These are phyloP conservation scores for Aspergillus cejpii DNA, from an alignment of 2,329 filamentous ascomycete species.

Conservation along the genomic window DNA sequence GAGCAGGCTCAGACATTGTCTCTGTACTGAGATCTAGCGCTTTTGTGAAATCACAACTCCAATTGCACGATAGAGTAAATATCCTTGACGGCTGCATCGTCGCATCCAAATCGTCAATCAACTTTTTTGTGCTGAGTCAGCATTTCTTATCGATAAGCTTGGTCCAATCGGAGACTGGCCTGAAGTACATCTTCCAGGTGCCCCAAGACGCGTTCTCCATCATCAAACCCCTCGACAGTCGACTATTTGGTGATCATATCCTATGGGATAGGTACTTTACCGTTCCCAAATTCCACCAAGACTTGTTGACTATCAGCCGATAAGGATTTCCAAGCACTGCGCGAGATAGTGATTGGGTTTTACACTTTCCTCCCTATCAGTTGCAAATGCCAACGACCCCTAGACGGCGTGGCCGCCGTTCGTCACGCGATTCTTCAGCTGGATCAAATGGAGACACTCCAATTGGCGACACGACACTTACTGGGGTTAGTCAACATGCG, in stretches of 20 bases:
- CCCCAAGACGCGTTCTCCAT: conserved; percentile 15
- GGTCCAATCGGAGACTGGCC: conserved; percentile 15
- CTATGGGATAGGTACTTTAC: no score
- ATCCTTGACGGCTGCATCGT: not conserved
- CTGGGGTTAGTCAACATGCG: conserved; percentile 16
- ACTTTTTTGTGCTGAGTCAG: conserved; percentile 26
- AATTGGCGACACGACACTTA: conserved; percentile 26
- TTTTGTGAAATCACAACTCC: no score
- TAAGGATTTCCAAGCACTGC: not conserved
- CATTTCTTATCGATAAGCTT: conserved; percentile 30
- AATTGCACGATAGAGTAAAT: not conserved
- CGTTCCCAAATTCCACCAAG: no score
- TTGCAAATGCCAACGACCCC: conserved; percentile 26
- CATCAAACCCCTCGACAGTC: not conserved
- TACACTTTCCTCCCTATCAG: not conserved
- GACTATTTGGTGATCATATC: conserved; percentile 2
- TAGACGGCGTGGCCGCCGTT: conserved; percentile 24
- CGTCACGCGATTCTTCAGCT: conserved; percentile 19
- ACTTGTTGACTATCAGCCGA: no score
- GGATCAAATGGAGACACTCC: conserved; percentile 19
- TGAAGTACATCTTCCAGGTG: conserved; percentile 13
- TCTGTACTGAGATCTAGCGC: no score
- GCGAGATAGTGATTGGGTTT: not conserved
- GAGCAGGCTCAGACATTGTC: conserved; percentile 17
- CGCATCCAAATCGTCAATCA: conserved; percentile 2